A percentile compares a stretch with the other conserved stretches of the same genome.
Evolutionary conservation across 2,329 filamentous ascomycete species (phyloP).

Genomic region (Lecanicillium sp.): DNA sequence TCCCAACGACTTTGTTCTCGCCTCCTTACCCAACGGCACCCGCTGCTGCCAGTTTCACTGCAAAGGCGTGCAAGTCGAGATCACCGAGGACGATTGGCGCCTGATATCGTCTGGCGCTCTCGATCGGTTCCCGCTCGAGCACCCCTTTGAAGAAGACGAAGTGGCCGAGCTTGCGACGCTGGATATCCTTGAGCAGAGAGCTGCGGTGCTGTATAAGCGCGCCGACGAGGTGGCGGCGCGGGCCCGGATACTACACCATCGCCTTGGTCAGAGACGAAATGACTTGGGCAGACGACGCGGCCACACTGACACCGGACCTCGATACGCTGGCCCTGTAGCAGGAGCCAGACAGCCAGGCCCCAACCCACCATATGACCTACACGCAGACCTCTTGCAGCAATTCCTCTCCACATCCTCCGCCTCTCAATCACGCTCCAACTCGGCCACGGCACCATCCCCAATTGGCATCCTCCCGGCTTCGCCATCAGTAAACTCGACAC

Average conservation of each 20-base stretch:
- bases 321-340: constrained; percentile 19
- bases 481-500: constrained; percentile 16
- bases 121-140: constrained; percentile 68
- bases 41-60: constrained; percentile 75
- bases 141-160: constrained; percentile 80
- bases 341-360: constrained; percentile 14
- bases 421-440: constrained; percentile 19
- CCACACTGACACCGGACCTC: constrained; percentile 21
- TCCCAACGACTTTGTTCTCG: constrained; percentile 68
- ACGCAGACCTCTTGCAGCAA: constrained; percentile 48
- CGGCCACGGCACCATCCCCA: constrained; percentile 17
- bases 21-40: constrained; percentile 58
- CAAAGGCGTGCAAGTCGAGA: constrained; percentile 75
- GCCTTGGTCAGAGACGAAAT: constrained; percentile 38
- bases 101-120: constrained; percentile 76
- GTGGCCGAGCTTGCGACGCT: constrained; percentile 76
- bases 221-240: constrained; percentile 62
- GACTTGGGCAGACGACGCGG: constrained; percentile 20
- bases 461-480: constrained; percentile 18
- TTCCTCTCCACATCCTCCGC: constrained; percentile 25
- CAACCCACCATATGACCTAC: constrained; percentile 36
- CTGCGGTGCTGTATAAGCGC: constrained; percentile 69
- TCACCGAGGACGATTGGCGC: constrained; percentile 80
- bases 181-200: constrained; percentile 73
- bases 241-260: constrained; percentile 72